A percentile compares a stretch with the other conserved stretches of the same genome.
Evolutionary conservation across 1,139 yeast species (phyloP).

Genomic region (Saccharomyces hybrid): DNA sequence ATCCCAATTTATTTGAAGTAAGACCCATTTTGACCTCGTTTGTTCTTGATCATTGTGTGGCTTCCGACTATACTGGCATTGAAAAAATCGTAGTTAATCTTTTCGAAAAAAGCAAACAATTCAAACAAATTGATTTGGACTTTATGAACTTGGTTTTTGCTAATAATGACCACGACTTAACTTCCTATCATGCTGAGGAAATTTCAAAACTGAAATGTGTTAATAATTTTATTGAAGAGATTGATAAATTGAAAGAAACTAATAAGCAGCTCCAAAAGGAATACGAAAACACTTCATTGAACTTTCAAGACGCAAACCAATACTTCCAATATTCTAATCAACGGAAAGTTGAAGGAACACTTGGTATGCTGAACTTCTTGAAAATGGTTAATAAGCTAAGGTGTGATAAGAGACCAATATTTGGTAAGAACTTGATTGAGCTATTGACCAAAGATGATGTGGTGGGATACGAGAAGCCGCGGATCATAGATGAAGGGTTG

Average conservation of each 20-base stretch:
- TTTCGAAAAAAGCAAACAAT: constrained; percentile 28
- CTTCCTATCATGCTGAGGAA: constrained; percentile 45
- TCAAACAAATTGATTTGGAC: constrained; percentile 40
- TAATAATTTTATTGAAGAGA: constrained; percentile 39
- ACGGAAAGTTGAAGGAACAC: constrained; percentile 43
- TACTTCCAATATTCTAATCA: constrained; percentile 54
- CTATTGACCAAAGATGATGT: constrained; percentile 20
- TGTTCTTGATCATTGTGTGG: constrained; percentile 61
- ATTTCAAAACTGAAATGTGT: constrained; percentile 44
- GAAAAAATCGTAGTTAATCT: constrained; percentile 41
- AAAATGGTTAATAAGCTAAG: constrained; percentile 59
- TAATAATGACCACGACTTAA: constrained; percentile 37
- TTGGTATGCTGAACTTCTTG: constrained; percentile 48
- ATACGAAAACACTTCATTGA: constrained; percentile 30
- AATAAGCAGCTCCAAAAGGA: constrained; percentile 9
- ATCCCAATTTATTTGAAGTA: constrained; percentile 93
- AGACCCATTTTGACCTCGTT: constrained; percentile 90
- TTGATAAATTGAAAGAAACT: constrained; percentile 32
- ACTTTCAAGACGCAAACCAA: constrained; percentile 39
- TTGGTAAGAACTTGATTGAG: constrained; percentile 43
- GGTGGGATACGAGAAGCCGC: constrained; percentile 3
- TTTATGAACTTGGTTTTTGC: constrained; percentile 57
- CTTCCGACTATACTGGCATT: constrained; percentile 41
- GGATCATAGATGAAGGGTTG: constrained; percentile 19
- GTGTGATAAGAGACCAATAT: constrained; percentile 50